phyloP scores from a whole-genome alignment of 2,329 filamentous ascomycete species.

The Orbilia javanica region DNA sequence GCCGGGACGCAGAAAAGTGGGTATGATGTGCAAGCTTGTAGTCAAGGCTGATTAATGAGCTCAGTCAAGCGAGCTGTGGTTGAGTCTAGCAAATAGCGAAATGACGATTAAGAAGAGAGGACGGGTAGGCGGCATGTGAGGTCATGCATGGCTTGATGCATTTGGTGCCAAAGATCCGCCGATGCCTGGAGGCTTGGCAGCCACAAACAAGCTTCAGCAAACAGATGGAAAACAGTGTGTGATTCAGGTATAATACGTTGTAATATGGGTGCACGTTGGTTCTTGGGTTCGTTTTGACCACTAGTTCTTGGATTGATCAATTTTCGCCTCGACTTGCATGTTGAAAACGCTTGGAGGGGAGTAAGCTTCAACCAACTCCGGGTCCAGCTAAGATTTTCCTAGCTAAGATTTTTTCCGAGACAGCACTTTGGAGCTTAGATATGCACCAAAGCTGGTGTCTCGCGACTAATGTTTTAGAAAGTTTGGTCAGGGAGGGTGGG shows the following conservation, averaged over 20 bases:
- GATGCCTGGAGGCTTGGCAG: slow-evolving; percentile 46
- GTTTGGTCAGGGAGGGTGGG: slow-evolving; percentile 27
- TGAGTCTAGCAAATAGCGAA: slow-evolving; percentile 21
- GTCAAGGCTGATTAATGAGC: slow-evolving; percentile 33
- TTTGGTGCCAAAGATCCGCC: slow-evolving; percentile 33
- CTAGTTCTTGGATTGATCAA: neutral
- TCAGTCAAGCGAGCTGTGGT: slow-evolving; percentile 24
- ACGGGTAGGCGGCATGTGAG: slow-evolving; percentile 45
- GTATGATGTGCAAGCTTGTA: slow-evolving; percentile 4
- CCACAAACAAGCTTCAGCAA: slow-evolving; percentile 45
- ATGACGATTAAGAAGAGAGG: slow-evolving; percentile 23
- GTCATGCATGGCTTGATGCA: slow-evolving; percentile 14
- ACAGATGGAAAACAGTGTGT: slow-evolving; percentile 31
- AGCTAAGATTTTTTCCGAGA: slow-evolving; percentile 53
- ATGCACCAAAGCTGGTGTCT: slow-evolving; percentile 19
- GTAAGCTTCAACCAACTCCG: slow-evolving; percentile 28
- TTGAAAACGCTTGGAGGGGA: slow-evolving; percentile 14
- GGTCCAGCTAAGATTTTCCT: slow-evolving; percentile 18
- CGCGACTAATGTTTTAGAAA: slow-evolving; percentile 50
- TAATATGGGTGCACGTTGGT: neutral
- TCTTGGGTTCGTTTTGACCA: neutral
- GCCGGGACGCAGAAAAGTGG: slow-evolving; percentile 17
- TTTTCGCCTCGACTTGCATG: slow-evolving; percentile 41
- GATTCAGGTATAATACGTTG: slow-evolving; percentile 30
- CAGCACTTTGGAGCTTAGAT: slow-evolving; percentile 32